A percentile compares a stretch with the other conserved stretches of the same genome.
These are phyloP conservation scores for Rhododendron vialii DNA, from an alignment of 148 eudicot species.

Conservation along the genomic window DNA sequence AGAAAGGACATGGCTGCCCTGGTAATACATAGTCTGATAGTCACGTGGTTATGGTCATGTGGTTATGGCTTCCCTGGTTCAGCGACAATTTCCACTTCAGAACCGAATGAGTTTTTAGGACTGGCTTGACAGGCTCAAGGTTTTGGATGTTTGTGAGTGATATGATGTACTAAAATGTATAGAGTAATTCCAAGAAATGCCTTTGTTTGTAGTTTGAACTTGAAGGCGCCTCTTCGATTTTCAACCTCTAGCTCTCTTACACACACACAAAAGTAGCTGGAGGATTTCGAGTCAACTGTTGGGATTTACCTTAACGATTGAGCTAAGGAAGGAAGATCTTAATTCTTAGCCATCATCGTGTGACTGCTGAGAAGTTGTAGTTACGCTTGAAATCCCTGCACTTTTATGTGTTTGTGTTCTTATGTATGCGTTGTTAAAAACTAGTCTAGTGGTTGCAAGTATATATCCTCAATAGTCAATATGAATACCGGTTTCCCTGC, in stretches of 20 bases:
- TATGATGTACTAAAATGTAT: neutral
- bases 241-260: neutral
- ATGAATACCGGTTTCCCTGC: neutral
- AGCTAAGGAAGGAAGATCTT: too few relatives aligned
- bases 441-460: neutral
- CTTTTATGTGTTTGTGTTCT: neutral
- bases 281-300: neutral
- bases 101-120: neutral
- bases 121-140: slow-evolving; percentile 1
- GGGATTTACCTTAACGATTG: neutral
- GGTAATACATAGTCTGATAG: neutral
- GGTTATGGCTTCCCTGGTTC: neutral
- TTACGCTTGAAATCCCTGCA: neutral
- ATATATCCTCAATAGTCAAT: neutral
- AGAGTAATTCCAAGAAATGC: neutral
- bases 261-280: neutral
- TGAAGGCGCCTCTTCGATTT: neutral
- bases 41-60: too few relatives aligned
- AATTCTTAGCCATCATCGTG: too few relatives aligned
- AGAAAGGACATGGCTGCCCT: neutral
- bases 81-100: neutral
- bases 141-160: slow-evolving; percentile 10
- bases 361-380: too few relatives aligned
- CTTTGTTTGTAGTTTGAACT: neutral
- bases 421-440: too few relatives aligned